Conservation (phyloP, 768 basidiomycete species). For the Tricholoma saponaceum region DNA sequence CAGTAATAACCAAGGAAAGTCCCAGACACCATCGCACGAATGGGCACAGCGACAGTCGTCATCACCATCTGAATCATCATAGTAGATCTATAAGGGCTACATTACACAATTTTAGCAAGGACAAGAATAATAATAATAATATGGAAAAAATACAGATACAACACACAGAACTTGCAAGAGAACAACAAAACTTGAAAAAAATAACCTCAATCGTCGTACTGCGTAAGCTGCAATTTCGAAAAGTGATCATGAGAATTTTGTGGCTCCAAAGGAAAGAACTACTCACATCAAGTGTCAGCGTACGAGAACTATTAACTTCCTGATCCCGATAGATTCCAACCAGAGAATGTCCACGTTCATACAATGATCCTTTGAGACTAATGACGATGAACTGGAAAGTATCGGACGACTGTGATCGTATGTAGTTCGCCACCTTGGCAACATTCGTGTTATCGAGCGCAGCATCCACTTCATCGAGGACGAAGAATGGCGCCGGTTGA, state of each 20-base stretch:
- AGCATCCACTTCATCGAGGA: slow-evolving; percentile 97
- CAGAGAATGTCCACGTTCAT: slow-evolving; percentile 84
- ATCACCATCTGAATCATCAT: too few relatives aligned
- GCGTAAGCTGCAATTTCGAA: slow-evolving; percentile 42
- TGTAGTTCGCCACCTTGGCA: slow-evolving; percentile 92
- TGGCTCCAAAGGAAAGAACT: neutral
- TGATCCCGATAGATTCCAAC: slow-evolving; percentile 96
- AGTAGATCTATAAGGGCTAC: neutral
- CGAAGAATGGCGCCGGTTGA: slow-evolving; percentile 96
- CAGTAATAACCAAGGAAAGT: too few relatives aligned
- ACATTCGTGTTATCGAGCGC: slow-evolving; percentile 99
- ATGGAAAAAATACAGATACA: neutral
- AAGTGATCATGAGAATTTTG: neutral
- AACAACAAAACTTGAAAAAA: neutral
- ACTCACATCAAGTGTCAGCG: slow-evolving; percentile 86
- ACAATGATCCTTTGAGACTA: slow-evolving; percentile 90
- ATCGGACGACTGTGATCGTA: slow-evolving; percentile 77
- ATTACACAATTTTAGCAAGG: neutral
- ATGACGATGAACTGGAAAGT: slow-evolving; percentile 96
- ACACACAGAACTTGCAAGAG: neutral
- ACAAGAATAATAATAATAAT: neutral
- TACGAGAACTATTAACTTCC: slow-evolving; percentile 87
- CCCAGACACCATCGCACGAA: too few relatives aligned
- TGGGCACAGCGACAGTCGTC: too few relatives aligned
- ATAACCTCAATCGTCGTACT: slow-evolving; percentile 48